Evolutionary conservation across 441 rosid species (phyloP), one percentile per base, ranked within the genome.

Genomic region (Adansonia grandidieri): DNA sequence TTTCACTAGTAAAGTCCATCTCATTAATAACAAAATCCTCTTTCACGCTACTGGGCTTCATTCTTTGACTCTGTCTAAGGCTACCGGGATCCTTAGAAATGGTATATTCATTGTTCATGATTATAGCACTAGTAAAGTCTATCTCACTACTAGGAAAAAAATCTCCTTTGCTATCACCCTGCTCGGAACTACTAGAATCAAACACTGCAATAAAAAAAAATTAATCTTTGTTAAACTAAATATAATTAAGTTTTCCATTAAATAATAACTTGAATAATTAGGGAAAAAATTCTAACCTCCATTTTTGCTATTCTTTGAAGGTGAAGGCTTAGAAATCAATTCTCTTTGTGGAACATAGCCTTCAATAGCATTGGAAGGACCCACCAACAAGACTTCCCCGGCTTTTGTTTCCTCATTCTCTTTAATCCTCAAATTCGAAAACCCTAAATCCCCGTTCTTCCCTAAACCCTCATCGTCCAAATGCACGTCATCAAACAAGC

Each of bases 301-400:
- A 80, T 83, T 77, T 58, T 66, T 82, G 42, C 28, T 40, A 73
- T 51, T 76, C 61, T 74, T 86, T 15, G 78, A 50, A 10, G 13
- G 57, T 1, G 76, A 76, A 61, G 81, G 40, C 15, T 79, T 80
- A 63, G 77, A 66, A 74, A 74, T 78, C 6, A 77, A 70, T 57
- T 86, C 87, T 56, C 80, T 71, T 6, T 79, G 81, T 3, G 98
- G 98, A 81, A 92, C 90, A 84, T 93, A 92, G 70, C 98, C 98
- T 84, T 95, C 97, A 78, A 95, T 89, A 42, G 99, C 95, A 85
- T 87, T 83, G 17, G 95, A 89, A 45, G 96, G 91, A 78, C 98
- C 97, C 80, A 80, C 88, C 53, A 83, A 69, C 54, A 84, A 50
- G 64, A 83, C 83, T 24, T 85, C 88, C 75, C 85, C 89, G 15